phyloP scores from a whole-genome alignment of 225 moss, liverwort and hornwort genomes.

The Lunularia cruciata region DNA sequence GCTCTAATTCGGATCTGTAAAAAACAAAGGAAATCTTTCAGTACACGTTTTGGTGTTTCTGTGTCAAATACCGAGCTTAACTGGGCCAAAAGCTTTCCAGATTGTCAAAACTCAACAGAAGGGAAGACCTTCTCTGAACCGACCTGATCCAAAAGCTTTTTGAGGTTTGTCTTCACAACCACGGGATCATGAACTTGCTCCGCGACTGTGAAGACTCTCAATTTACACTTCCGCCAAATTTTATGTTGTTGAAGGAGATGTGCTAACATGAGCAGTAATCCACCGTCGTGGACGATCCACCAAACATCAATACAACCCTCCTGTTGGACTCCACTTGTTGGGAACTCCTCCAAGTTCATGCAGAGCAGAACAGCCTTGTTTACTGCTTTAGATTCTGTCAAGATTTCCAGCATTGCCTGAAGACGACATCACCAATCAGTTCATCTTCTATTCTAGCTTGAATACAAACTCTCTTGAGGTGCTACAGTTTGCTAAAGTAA shows the following conservation, averaged over 20 bases:
- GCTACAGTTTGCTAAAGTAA: too few relatives aligned
- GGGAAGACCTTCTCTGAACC: conserved; percentile 3
- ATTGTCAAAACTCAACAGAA: too few relatives aligned
- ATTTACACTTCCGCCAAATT: conserved; percentile 92
- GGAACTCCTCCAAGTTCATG: conserved; percentile 85
- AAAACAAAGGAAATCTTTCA: too few relatives aligned
- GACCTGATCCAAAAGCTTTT: conserved; percentile 66
- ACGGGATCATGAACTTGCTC: conserved; percentile 76
- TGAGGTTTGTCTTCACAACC: conserved; percentile 70
- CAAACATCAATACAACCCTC: conserved; percentile 94
- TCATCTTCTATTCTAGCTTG: too few relatives aligned
- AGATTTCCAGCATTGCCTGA: conserved; percentile 78
- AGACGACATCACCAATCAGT: neutral
- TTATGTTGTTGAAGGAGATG: conserved; percentile 89
- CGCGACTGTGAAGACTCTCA: conserved; percentile 82
- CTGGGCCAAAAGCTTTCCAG: too few relatives aligned
- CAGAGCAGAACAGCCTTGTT: conserved; percentile 89
- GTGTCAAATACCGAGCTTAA: too few relatives aligned
- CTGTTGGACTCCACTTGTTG: conserved; percentile 65
- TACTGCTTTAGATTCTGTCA: conserved; percentile 79
- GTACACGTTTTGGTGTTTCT: neutral
- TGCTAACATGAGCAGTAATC: conserved; percentile 84
- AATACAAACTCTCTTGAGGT: too few relatives aligned
- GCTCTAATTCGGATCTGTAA: conserved; percentile 70
- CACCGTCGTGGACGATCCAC: conserved; percentile 99